These are phyloP conservation scores for Cladosporium oxysporum DNA, from an alignment of 2,329 filamentous ascomycete species.

Conservation along the genomic window DNA sequence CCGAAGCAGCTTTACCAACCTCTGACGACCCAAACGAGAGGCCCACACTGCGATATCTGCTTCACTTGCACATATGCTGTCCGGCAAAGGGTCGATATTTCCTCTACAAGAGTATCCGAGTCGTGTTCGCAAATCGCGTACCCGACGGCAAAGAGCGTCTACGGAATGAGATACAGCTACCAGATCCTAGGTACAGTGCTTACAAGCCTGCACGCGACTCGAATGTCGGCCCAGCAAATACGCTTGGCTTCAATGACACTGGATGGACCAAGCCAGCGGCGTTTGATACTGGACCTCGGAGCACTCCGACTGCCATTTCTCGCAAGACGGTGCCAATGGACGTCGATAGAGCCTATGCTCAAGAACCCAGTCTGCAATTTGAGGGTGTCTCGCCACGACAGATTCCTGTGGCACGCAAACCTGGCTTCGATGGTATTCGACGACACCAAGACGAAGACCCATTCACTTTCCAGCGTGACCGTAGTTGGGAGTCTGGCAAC, in stretches of 20 bases:
- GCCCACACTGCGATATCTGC: constrained; percentile 81
- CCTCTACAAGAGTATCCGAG: constrained; percentile 85
- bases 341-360: constrained; percentile 23
- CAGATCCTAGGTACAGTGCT: constrained; percentile 80
- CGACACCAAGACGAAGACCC: constrained; percentile 26
- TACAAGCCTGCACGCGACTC: constrained; percentile 68
- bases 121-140: constrained; percentile 95
- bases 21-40: constrained; percentile 58
- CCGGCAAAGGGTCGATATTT: constrained; percentile 81
- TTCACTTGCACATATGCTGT: constrained; percentile 91
- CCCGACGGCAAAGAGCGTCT: constrained; percentile 94
- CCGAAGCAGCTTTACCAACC: constrained; percentile 54
- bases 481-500: constrained; percentile 51
- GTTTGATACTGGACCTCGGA: neutral
- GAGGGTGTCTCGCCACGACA: constrained; percentile 31
- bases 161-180: constrained; percentile 83
- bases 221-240: constrained; percentile 27
- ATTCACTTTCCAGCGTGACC: constrained; percentile 32
- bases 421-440: constrained; percentile 22
- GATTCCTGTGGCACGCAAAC: constrained; percentile 23
- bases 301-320: neutral
- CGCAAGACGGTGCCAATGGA: neutral
- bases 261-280: neutral
- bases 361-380: constrained; percentile 31
- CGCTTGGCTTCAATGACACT: constrained; percentile 13